Evolutionary conservation across 148 eudicot species (phyloP), one percentile per base, ranked within the genome.

Genomic region (Chenopodium quinoa): DNA sequence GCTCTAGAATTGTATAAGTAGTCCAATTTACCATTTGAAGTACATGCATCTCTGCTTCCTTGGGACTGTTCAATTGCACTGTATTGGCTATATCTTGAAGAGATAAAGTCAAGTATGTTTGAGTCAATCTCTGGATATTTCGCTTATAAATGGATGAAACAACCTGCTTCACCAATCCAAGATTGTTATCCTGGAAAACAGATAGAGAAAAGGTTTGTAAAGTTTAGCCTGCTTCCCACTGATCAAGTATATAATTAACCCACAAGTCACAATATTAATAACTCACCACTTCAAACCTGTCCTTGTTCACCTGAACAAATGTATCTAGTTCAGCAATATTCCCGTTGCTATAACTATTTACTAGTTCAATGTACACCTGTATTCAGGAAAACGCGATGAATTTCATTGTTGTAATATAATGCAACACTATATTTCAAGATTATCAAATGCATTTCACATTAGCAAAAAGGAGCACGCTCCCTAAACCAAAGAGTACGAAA

Each of bases 21-120:
- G 71, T 56, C 52, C 16, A 64, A 60, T 48, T 40, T 90, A 95
- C 97, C 99, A 95, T 95, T 84, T 92, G 92, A 81, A 95, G 97
- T 40, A 95, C 98, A 87, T 90, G 97, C 97, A 93, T 89, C 84
- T 95, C 98, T 46, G 98, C 99, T 89, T 93, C 97, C 87, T 86
- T 92, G 46, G 97, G 80, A 83, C 90, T 87, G 75, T 80, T 92
- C 62, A 95, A 88, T 84, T 91, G 88, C 80, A 93, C 99, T 11
- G 89, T 88, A 75, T 81, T 90, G 64, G 97, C 97, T 64, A 95
- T 95, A 82, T 93, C 99, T 88, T 93, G 90, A 32, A 95, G 97
- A 71, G 97, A 95, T 44, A 93, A 89, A 69, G 97, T 95, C 86
- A 95, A 85, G 83, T 95, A 95, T 76, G 97, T 95, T 86, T 95